Percentiles rank a stretch among this genome's conserved stretches.
Evolutionary conservation across 768 basidiomycete genomes (phyloP).

Genomic region (Leccinum fibrillosum): DNA sequence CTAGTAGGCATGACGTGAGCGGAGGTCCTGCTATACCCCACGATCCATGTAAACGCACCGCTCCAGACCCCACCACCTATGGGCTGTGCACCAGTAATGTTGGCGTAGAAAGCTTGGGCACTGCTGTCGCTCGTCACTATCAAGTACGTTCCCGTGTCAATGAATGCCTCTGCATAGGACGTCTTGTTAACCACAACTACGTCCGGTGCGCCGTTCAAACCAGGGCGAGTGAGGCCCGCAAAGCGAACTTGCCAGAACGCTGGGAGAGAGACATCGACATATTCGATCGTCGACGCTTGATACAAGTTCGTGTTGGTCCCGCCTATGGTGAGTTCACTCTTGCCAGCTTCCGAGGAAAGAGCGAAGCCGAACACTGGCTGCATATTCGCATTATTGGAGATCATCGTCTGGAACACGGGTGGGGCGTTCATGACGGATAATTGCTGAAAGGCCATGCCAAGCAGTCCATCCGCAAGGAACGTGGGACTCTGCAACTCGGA

Average conservation of each 20-base stretch:
- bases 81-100: slow-evolving; percentile 29
- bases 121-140: slow-evolving; percentile 24
- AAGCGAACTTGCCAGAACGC: slow-evolving; percentile 39
- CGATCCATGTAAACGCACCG: slow-evolving; percentile 14
- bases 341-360: slow-evolving; percentile 35
- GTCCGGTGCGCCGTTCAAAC: slow-evolving; percentile 16
- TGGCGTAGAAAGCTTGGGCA: slow-evolving; percentile 29
- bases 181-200: slow-evolving; percentile 26
- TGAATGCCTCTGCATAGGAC: slow-evolving; percentile 25
- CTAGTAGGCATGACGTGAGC: slow-evolving; percentile 15
- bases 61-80: slow-evolving; percentile 37
- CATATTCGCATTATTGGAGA: slow-evolving; percentile 32
- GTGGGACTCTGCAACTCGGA: slow-evolving; percentile 20
- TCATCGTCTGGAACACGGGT: slow-evolving; percentile 46
- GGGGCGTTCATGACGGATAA: slow-evolving; percentile 35
- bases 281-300: slow-evolving; percentile 41
- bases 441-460: slow-evolving; percentile 41
- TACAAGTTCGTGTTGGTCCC: slow-evolving; percentile 47
- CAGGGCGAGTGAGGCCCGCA: slow-evolving; percentile 27
- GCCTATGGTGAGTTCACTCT: slow-evolving; percentile 55
- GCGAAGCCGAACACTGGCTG: slow-evolving; percentile 48
- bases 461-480: slow-evolving; percentile 39
- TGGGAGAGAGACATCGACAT: slow-evolving; percentile 27
- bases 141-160: slow-evolving; percentile 34
- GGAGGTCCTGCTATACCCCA: no score